Evolutionary conservation across 371 early-diverging fungal species (phyloP).

Genomic region (Mortierella polycephala): DNA sequence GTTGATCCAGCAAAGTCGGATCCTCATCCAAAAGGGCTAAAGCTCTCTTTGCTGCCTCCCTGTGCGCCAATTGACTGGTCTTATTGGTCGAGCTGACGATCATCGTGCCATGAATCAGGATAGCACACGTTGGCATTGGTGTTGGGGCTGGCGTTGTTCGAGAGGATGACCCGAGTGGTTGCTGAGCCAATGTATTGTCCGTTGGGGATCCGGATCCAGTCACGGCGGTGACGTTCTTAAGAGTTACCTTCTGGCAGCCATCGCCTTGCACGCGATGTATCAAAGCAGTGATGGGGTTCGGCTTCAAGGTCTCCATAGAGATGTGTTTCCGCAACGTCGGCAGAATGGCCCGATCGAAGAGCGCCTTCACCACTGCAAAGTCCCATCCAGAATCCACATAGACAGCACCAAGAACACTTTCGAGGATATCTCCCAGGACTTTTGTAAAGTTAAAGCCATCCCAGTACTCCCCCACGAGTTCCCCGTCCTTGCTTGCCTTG

Average conservation of each 20-base stretch:
- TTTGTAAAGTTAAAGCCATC: constrained; percentile 83
- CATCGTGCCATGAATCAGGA: constrained; percentile 7
- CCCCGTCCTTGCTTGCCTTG: background rate
- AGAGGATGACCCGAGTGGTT: background rate
- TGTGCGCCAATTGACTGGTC: constrained; percentile 3
- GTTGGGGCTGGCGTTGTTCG: background rate
- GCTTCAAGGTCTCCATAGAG: constrained; percentile 58
- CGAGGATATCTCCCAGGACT: constrained; percentile 86
- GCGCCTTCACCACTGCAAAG: constrained; percentile 56
- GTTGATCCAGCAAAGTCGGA: background rate
- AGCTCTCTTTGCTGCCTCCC: constrained; percentile 15
- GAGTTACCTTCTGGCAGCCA: constrained; percentile 32
- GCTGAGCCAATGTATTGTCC: background rate
- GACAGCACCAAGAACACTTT: constrained; percentile 89
- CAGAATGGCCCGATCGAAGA: constrained; percentile 65
- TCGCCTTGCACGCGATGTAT: constrained; percentile 5
- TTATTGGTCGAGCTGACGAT: background rate
- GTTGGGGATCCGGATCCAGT: background rate
- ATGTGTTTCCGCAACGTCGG: constrained; percentile 64
- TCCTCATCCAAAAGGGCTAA: constrained; percentile 5
- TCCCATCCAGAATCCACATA: constrained; percentile 84
- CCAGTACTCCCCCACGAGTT: constrained; percentile 73
- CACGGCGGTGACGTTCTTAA: constrained; percentile 37
- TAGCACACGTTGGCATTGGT: constrained; percentile 1
- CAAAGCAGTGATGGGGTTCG: constrained; percentile 59